These are phyloP conservation scores for Suaeda aralocaspica DNA, from an alignment of 148 eudicot species.

Conservation along the genomic window DNA sequence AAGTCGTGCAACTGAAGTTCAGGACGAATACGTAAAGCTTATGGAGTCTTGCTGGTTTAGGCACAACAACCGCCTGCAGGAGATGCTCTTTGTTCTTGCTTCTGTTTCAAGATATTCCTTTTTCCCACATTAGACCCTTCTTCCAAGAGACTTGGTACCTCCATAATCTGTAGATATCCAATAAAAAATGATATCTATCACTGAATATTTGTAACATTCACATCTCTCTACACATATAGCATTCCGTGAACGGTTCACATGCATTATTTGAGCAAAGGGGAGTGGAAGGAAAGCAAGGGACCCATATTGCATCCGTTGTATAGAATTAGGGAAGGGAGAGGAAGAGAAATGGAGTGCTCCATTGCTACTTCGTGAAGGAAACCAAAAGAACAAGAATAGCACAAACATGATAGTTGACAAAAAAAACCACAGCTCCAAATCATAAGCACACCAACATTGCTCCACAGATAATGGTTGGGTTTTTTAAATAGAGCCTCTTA, in stretches of 20 bases:
- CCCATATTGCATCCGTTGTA: too few relatives aligned
- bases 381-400: too few relatives aligned
- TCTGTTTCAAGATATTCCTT: conserved; percentile 74
- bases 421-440: too few relatives aligned
- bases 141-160: conserved; percentile 80
- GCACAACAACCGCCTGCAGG: conserved; percentile 59
- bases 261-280: not conserved
- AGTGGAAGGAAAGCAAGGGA: too few relatives aligned
- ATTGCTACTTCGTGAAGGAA: too few relatives aligned
- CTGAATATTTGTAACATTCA: not conserved
- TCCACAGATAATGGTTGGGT: too few relatives aligned
- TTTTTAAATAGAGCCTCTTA: too few relatives aligned
- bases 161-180: conserved; percentile 62
- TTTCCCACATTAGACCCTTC: conserved; percentile 76
- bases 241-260: too few relatives aligned
- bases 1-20: not conserved
- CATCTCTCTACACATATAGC: not conserved
- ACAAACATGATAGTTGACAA: too few relatives aligned
- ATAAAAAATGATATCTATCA: not conserved
- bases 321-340: not conserved
- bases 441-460: too few relatives aligned
- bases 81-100: conserved; percentile 49
- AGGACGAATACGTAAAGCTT: not conserved
- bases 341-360: too few relatives aligned
- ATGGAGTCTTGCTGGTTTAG: conserved; percentile 23